phyloP scores from a whole-genome alignment of 2,329 filamentous ascomycete genomes.

The Paraphaeosphaeria minitans region DNA sequence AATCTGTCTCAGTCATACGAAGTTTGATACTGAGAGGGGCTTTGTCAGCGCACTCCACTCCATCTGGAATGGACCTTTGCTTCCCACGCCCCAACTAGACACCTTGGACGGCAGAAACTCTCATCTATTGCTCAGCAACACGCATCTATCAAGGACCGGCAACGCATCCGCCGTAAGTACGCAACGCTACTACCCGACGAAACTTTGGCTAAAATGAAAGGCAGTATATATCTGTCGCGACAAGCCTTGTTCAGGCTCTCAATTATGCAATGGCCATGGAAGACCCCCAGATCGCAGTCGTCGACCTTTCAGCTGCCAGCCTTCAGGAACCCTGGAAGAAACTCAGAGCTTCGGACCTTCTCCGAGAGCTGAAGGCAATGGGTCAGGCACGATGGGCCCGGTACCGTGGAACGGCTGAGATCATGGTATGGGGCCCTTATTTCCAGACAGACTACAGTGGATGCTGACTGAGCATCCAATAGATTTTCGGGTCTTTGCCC shows the following conservation, averaged over 20 bases:
- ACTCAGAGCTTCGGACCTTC: not conserved
- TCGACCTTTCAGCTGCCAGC: not conserved
- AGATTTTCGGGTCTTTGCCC: not conserved
- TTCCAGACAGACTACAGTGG: no score
- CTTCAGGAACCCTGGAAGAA: not conserved
- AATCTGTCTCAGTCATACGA: not conserved
- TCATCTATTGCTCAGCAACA: not conserved
- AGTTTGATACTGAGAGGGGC: not conserved
- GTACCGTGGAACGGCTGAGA: no score
- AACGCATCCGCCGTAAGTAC: no score
- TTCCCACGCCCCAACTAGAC: not conserved
- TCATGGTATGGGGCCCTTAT: no score
- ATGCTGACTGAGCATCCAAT: no score
- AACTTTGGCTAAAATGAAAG: no score
- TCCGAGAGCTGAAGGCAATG: not conserved
- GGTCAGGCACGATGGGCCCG: slow-evolving; percentile 1
- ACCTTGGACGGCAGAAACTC: not conserved
- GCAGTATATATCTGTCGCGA: no score
- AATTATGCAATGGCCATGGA: no score
- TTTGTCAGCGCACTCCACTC: not conserved
- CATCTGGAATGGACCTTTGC: not conserved
- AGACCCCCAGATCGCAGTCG: not conserved
- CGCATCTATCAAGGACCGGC: not conserved
- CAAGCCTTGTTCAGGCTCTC: no score
- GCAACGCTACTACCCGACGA: no score